These are phyloP conservation scores for Tolypocladium inflatum DNA, from an alignment of 2,329 filamentous ascomycete genomes.

Conservation along the genomic window DNA sequence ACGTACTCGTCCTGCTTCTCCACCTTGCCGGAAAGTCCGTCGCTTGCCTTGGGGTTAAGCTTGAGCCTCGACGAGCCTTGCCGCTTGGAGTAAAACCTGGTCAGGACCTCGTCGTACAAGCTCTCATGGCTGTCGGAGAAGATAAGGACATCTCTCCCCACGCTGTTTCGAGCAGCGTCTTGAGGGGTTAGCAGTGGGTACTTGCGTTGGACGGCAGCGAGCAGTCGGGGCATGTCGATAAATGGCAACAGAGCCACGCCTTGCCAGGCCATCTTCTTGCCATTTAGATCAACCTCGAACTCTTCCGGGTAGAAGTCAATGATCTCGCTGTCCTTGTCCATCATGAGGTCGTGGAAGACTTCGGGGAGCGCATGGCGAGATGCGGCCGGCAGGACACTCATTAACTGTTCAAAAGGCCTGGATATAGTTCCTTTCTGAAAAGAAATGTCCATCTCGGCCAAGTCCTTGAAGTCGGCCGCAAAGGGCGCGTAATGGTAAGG, in stretches of 20 bases:
- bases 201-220: conserved; percentile 72
- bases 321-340: conserved; percentile 76
- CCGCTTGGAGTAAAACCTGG: conserved; percentile 88
- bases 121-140: conserved; percentile 71
- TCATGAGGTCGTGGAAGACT: conserved; percentile 87
- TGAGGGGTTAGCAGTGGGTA: conserved; percentile 72
- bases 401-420: conserved; percentile 89
- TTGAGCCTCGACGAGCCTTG: conserved; percentile 57
- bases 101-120: conserved; percentile 76
- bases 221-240: conserved; percentile 82
- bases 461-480: conserved; percentile 82
- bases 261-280: conserved; percentile 98
- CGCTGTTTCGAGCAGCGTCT: conserved; percentile 67
- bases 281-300: conserved; percentile 88
- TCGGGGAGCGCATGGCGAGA: conserved; percentile 86
- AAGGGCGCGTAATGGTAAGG: conserved; percentile 98
- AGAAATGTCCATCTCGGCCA: conserved; percentile 66
- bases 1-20: conserved; percentile 78
- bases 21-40: conserved; percentile 70
- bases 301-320: conserved; percentile 97
- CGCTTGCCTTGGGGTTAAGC: conserved; percentile 65
- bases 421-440: conserved; percentile 84
- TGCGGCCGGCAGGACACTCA: conserved; percentile 92
- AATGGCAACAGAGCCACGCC: conserved; percentile 89
- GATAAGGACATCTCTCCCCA: conserved; percentile 73